Base-by-base conservation (phyloP, 2,329 filamentous ascomycete species). In the Fusarium beomiforme region DNA sequence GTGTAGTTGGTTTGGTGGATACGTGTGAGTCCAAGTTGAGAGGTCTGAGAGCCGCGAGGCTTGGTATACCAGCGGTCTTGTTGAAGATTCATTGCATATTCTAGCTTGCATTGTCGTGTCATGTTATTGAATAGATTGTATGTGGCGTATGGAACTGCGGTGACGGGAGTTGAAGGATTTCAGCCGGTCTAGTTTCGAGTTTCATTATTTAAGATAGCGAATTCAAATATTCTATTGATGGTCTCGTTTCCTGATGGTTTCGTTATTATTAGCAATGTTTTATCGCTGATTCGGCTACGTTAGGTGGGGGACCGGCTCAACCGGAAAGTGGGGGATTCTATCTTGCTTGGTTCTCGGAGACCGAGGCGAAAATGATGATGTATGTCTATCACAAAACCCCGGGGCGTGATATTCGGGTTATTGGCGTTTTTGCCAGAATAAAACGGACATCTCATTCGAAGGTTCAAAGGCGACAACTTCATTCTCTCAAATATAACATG, bases 51-150 rank as follows among this genome's bases (percentile, higher is more conserved):
- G 69, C 63, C 69, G 56, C 60, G 51, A 71, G 69, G 44, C 69
- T 70, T 60, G 46, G 50, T 49, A 43, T 43, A 55, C 23, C 33
- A 47, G 36, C 53, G 41, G 33, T 36, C 46, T 39, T 37, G 54
- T 21, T 46, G 50, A 43, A 66, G 65, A 58, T 76, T 68, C 63
- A 61, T 65, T 63, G 70, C 56, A 61, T 62, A 43, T 68, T 59
- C 17, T 65, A 64, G 50, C 62, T 74, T 74, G 73, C 72, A 75
- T 75, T 64, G 57, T 54, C 65, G 63, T 72, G 66, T 65, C 54
- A 26, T 69, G 64, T 68, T 54, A 34, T 53, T 72, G 53, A 57
- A 71, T 75, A 75, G 73, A 76, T 71, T 72, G 65, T 73, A 70
- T 57, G 57, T 61, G 66, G 73, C 73, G 67, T 75, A 57, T 62